Conservation (phyloP, 305 asterid species). For the Fraxinus latifolia region DNA sequence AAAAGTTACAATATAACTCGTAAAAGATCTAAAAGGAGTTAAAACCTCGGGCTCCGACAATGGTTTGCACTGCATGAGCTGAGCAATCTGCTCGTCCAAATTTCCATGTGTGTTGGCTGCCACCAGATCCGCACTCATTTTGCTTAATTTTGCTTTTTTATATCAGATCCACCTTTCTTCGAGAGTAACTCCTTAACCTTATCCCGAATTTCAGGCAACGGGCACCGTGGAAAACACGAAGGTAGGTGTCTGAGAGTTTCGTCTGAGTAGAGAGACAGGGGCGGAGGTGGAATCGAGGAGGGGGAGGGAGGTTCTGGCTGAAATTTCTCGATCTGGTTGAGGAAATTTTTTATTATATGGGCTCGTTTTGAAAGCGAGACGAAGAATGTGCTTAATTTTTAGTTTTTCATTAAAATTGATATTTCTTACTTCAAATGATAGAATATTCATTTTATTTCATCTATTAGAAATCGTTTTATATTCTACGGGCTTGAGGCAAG, state of each 20-base stretch:
- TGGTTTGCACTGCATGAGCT: slow-evolving; percentile 94
- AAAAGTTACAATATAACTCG: slow-evolving; percentile 10
- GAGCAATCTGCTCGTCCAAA: slow-evolving; percentile 73
- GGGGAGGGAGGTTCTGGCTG: slow-evolving; percentile 21
- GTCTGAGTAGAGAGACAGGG: slow-evolving; percentile 16
- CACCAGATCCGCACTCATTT: slow-evolving; percentile 65
- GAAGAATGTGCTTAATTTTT: neutral
- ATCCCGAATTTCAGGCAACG: slow-evolving; percentile 24
- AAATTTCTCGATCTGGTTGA: slow-evolving; percentile 18
- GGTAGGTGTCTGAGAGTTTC: slow-evolving; percentile 3
- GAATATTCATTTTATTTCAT: neutral
- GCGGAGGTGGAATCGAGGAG: slow-evolving; percentile 24
- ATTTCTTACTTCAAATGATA: neutral
- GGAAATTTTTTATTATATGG: neutral
- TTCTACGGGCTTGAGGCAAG: neutral
- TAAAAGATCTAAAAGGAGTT: neutral
- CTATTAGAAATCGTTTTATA: neutral
- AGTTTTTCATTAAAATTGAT: neutral
- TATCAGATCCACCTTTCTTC: slow-evolving; percentile 33
- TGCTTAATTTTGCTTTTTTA: slow-evolving; percentile 26
- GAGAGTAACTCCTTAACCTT: slow-evolving; percentile 22
- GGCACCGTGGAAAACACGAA: slow-evolving; percentile 7
- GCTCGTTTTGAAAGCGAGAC: neutral
- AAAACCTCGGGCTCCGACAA: slow-evolving; percentile 76
- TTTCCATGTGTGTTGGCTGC: slow-evolving; percentile 51